Percentiles rank a stretch among this genome's conserved stretches.
Conservation (phyloP, 2,329 filamentous ascomycete genomes). For the Alternaria sp. region DNA sequence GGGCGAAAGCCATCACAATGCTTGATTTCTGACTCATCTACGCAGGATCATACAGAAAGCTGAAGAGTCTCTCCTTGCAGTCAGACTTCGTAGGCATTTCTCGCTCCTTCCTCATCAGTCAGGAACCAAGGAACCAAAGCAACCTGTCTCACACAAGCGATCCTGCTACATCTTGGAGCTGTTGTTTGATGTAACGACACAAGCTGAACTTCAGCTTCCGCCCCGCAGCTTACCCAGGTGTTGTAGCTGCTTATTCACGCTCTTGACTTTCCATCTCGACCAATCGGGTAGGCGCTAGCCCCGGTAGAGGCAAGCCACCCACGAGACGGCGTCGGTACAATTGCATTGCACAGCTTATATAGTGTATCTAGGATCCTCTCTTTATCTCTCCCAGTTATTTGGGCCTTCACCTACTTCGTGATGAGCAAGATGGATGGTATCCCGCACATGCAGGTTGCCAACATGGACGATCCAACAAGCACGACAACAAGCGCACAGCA, state of each 20-base stretch:
- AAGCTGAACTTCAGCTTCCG: not conserved
- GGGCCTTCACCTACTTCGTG: not conserved
- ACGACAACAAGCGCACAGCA: not conserved
- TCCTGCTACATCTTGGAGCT: not conserved
- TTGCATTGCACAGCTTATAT: not conserved
- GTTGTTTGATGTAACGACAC: not conserved
- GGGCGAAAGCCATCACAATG: not conserved
- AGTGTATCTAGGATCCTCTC: not conserved
- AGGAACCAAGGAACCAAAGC: not conserved
- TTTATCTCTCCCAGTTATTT: not conserved
- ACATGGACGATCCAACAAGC: conserved; percentile 7
- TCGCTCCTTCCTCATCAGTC: not conserved
- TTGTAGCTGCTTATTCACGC: conserved; percentile 12
- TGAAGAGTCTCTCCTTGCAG: not conserved
- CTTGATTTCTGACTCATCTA: not conserved
- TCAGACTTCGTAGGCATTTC: not conserved
- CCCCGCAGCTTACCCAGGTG: conserved; percentile 7
- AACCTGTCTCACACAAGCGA: not conserved
- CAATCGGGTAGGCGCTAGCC: conserved; percentile 2
- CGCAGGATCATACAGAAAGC: not conserved
- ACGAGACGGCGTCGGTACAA: not conserved
- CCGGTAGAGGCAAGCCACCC: conserved; percentile 7
- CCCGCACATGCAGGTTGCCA: conserved; percentile 6
- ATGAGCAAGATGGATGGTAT: conserved; percentile 7
- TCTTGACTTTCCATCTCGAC: not conserved